Evolutionary conservation across 768 basidiomycete genomes (phyloP), one percentile per base, ranked within the genome.

Genomic region (Podaxis carcinomalis): DNA sequence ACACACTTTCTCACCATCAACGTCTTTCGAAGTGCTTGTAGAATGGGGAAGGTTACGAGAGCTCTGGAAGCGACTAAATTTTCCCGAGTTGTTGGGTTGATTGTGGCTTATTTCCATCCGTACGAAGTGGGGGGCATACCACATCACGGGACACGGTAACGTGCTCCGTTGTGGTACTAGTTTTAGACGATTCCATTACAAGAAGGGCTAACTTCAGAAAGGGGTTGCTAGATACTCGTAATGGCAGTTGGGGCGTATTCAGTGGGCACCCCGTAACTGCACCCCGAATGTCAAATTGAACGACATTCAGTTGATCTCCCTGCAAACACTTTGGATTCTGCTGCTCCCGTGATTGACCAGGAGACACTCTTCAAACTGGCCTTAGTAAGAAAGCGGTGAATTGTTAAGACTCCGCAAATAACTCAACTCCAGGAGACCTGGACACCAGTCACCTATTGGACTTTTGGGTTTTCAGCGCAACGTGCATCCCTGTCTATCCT

Each of bases 1-100:
- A 37, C 50, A 35, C 32, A 59, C 54, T 25, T 59, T 59, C 59
- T 46, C 59, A 59, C 40, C 51, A 46, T 36, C 59, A 58, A 37
- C 49, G 37, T 35, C 57, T 25, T 51, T 28, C 35, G 40, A 59
- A 59, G 59, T 42, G 35, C 28, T 46, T 19, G 11, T 16, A 46
- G 5, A 21, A 59, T 25, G 28, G 21, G 47, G 37, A 51, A 52
- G 51, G 28, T 19, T 27, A 40, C 32, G 35, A 52, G 36, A 52
- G 32, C 49, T 51, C 50, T 6, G 27, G 28, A 27, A n/a, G 13
- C 50, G 51, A 42, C 37, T 11, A 40, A 37, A 44, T n/a, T n/a
- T 40, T 59, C 37, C 39, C 25, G 37, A 51, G 35, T 51, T 16
- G 25, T 21, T 28, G 14, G 42, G 49, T 21, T 16, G 39, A 59